Base-by-base conservation (phyloP, 2,329 filamentous ascomycete genomes). In the Claviceps pazoutovae region DNA sequence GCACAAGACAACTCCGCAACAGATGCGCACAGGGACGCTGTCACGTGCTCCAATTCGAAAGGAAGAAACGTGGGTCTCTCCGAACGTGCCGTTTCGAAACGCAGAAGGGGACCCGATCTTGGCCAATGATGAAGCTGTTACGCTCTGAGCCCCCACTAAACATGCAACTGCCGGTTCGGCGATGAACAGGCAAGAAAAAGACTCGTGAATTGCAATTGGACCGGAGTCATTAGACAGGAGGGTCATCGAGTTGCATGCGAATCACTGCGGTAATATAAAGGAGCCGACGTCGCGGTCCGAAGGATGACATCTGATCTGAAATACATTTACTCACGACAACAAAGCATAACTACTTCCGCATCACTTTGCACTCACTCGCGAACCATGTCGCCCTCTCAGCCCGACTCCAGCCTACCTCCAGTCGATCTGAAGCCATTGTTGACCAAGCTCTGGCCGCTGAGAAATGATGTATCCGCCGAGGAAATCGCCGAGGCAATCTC, bases 401-500 rank as follows among this genome's bases (percentile, higher is more conserved):
- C 59, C 51, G 56, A 55, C 53, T 54, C 55, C 17, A 57, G 59
- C 53, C 62, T 68, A 39, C 61, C 64, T 44, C 60, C 61, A 36
- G 60, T 78, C 61, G 74, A 80, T 59, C 85, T 90, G 67, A 86
- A 85, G 57, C 80, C 82, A 41, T 73, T 91, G 36, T 77, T 91
- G 53, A 81, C 81, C 62, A 79, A 84, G 54, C 74, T 91, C 44
- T 88, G 84, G 83, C 83, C 78, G 34, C 62, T 73, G 43, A 58
- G 63, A 69, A 55, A 68, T 61, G 64, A 68, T 16, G 83, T 90
- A 51, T 80, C 82, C 16, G 82, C 90, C 13, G 74, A 80, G 49
- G 88, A 96, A 65, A 93, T 98, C 65, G 88, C 91, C 54, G 76
- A 84, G n/a, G 90, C 91, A 51, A 84, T 97, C 60, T 84, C 88